A percentile compares a stretch with the other conserved stretches of the same genome.
These are phyloP conservation scores for Omphalea diandra DNA, from an alignment of 441 rosid species.

Conservation along the genomic window DNA sequence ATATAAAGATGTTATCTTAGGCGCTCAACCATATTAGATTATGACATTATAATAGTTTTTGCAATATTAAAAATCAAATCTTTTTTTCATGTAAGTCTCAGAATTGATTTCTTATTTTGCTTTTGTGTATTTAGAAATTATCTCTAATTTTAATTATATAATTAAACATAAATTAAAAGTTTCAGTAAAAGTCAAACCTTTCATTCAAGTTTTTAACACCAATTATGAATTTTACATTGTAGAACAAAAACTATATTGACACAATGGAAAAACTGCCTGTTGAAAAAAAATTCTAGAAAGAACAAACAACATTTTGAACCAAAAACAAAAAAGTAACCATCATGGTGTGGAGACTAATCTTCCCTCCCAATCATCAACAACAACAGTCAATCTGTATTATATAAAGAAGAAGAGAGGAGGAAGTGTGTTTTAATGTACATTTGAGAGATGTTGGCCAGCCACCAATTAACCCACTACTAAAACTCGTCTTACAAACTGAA, in stretches of 20 bases:
- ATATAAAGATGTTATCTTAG: no score
- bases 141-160: no score
- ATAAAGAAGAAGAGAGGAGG: background rate
- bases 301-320: no score
- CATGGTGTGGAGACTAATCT: background rate
- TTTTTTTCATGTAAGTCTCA: no score
- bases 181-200: background rate
- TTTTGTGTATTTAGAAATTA: no score
- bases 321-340: background rate
- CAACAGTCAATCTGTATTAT: background rate
- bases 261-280: background rate
- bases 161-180: no score
- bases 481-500: background rate
- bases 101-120: no score
- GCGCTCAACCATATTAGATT: no score
- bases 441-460: no score
- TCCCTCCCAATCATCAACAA: background rate
- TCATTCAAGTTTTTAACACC: background rate
- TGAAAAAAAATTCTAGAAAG: background rate
- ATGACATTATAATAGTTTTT: no score
- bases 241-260: background rate
- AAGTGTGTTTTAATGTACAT: background rate
- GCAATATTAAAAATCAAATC: no score
- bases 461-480: background rate
- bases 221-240: background rate